Conservation (phyloP, 2,329 filamentous ascomycete genomes). For the Scortechinia acanthostroma region DNA sequence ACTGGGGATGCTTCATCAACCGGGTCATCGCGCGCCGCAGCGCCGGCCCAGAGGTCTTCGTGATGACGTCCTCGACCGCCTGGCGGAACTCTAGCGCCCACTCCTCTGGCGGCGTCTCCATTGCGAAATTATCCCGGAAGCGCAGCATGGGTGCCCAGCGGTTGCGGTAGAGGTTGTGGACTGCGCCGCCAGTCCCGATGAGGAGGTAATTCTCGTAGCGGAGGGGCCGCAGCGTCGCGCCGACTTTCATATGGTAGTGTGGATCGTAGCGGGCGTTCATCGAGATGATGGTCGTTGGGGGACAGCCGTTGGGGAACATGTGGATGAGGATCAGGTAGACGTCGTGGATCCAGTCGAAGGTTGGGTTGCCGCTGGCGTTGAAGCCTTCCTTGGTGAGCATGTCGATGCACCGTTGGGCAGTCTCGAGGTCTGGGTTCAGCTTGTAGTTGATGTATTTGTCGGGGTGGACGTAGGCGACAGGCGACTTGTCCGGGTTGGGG, state of each 20-base stretch:
- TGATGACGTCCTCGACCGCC: conserved; percentile 51
- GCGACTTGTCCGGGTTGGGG: conserved; percentile 48
- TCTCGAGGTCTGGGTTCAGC: conserved; percentile 49
- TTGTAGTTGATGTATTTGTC: conserved; percentile 57
- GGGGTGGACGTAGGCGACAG: conserved; percentile 61
- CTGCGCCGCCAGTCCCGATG: conserved; percentile 51
- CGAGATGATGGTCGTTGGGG: conserved; percentile 50
- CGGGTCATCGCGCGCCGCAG: conserved; percentile 46
- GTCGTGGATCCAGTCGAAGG: conserved; percentile 69
- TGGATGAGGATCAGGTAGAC: conserved; percentile 62
- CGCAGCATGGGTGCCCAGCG: conserved; percentile 55
- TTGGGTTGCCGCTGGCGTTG: conserved; percentile 38
- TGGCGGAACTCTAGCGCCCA: conserved; percentile 62
- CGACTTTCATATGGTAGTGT: conserved; percentile 40
- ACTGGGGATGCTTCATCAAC: conserved; percentile 63
- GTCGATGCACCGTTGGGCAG: conserved; percentile 36
- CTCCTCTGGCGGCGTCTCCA: conserved; percentile 45
- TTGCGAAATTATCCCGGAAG: conserved; percentile 56
- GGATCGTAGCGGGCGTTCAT: conserved; percentile 29
- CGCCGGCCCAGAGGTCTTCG: conserved; percentile 41
- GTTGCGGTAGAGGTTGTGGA: conserved; percentile 67
- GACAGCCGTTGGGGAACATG: conserved; percentile 61
- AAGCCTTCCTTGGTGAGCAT: conserved; percentile 43
- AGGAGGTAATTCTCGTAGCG: conserved; percentile 46
- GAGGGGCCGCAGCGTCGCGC: conserved; percentile 44